Evolutionary conservation across 495 filamentous ascomycete genomes (phyloP).

Genomic region (Penicillium daleae): DNA sequence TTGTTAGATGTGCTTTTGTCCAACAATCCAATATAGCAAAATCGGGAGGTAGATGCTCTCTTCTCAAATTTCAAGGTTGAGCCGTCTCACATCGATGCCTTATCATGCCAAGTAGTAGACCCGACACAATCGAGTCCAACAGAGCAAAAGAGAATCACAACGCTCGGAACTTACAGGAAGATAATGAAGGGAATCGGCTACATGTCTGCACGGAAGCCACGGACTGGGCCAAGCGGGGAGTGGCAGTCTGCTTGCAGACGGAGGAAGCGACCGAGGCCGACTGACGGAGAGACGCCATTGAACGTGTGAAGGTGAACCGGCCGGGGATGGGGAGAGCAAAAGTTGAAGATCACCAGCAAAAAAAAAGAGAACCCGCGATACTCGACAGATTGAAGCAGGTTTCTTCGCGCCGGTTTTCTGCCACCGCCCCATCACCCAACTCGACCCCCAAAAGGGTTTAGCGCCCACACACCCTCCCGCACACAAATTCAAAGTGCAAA

Average conservation of each 20-base stretch:
- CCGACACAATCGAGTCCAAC: background rate
- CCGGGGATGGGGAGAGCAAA: constrained; percentile 19
- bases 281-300: constrained; percentile 44
- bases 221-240: constrained; percentile 36
- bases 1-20: constrained; percentile 9
- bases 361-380: background rate
- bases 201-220: constrained; percentile 40
- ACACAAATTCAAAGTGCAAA: constrained; percentile 44
- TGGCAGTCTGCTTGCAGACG: constrained; percentile 40
- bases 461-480: constrained; percentile 45
- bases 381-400: constrained; percentile 25
- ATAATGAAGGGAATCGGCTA: constrained; percentile 42
- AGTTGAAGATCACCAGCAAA: constrained; percentile 6
- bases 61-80: background rate
- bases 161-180: constrained; percentile 31
- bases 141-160: constrained; percentile 37
- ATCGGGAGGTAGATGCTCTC: background rate
- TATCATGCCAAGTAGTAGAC: background rate
- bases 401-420: constrained; percentile 34
- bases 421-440: constrained; percentile 32
- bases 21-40: background rate
- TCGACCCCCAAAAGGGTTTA: constrained; percentile 38
- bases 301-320: constrained; percentile 14
- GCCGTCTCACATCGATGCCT: background rate
- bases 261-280: constrained; percentile 39